Conservation (phyloP, 2,329 filamentous ascomycete species). For the Cladosporium sp. region DNA sequence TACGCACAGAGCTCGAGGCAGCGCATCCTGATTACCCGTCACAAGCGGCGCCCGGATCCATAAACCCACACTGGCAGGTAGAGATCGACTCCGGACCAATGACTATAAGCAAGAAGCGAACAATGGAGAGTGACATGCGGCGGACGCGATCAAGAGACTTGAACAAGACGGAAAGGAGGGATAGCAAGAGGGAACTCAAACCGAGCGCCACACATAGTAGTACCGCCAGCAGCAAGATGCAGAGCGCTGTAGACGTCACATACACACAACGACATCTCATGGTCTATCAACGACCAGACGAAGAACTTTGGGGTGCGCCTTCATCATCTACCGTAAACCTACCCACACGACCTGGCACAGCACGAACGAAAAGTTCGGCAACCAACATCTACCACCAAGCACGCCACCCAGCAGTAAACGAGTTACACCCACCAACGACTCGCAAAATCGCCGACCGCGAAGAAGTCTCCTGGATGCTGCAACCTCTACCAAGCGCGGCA, state of each 20-base stretch:
- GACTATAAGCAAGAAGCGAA: constrained; percentile 42
- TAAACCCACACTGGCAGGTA: constrained; percentile 83
- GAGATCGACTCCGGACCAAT: constrained; percentile 76
- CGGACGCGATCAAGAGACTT: constrained; percentile 6
- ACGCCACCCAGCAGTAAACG: constrained; percentile 58
- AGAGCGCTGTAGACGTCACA: constrained; percentile 22
- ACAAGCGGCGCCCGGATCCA: constrained; percentile 78
- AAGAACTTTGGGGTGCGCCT: constrained; percentile 71
- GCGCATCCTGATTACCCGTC: constrained; percentile 66
- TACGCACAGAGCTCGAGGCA: constrained; percentile 62
- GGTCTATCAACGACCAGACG: constrained; percentile 73
- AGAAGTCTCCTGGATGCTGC: constrained; percentile 85
- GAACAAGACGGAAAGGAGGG: constrained; percentile 18
- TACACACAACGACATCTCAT: constrained; percentile 8
- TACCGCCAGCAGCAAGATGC: constrained; percentile 39
- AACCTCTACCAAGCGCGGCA: constrained; percentile 82
- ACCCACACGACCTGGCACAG: constrained; percentile 10
- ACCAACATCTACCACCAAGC: constrained; percentile 8
- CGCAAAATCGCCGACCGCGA: constrained; percentile 37
- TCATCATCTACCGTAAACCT: constrained; percentile 17
- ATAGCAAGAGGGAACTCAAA: constrained; percentile 57
- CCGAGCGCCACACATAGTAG: constrained; percentile 51
- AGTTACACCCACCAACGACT: constrained; percentile 57
- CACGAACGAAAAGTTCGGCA: constrained; percentile 13
- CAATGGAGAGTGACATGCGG: constrained; percentile 8